Evolutionary conservation across 2,329 filamentous ascomycete genomes (phyloP).

Genomic region (Shiraia sp.): DNA sequence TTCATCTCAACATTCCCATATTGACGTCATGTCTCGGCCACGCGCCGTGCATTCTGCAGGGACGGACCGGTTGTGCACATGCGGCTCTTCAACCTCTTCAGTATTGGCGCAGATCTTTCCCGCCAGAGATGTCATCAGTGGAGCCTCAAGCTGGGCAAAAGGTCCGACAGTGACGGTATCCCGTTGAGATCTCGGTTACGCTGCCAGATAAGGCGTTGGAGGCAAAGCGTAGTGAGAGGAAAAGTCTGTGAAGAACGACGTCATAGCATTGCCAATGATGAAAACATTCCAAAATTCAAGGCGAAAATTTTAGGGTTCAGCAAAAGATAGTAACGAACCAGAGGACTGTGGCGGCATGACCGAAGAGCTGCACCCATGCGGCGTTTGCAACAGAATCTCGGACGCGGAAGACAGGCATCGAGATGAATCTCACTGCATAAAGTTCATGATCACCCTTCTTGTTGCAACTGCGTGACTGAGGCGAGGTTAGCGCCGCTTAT

Average conservation of each 20-base stretch:
- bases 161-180: conserved; percentile 17
- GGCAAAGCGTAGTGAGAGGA: conserved; percentile 1
- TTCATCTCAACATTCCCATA: conserved; percentile 25
- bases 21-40: conserved; percentile 25
- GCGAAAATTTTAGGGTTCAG: too few species aligned
- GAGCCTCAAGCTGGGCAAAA: conserved; percentile 13
- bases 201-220: conserved; percentile 12
- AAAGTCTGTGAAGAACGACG: conserved; percentile 15
- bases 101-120: conserved; percentile 33
- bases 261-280: conserved; percentile 7
- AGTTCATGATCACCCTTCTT: too few species aligned
- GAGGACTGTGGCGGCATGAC: neutral
- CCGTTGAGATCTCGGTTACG: conserved; percentile 11
- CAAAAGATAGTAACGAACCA: neutral
- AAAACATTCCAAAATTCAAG: neutral
- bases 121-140: conserved; percentile 17
- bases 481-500: too few species aligned
- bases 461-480: too few species aligned
- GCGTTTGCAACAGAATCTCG: neutral
- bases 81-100: conserved; percentile 35
- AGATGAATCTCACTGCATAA: too few species aligned
- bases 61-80: conserved; percentile 27
- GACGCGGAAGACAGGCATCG: conserved; percentile 3
- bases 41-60: conserved; percentile 20
- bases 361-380: neutral